Evolutionary conservation across 345 rosid species (phyloP).

Genomic region (Salix dunnii): DNA sequence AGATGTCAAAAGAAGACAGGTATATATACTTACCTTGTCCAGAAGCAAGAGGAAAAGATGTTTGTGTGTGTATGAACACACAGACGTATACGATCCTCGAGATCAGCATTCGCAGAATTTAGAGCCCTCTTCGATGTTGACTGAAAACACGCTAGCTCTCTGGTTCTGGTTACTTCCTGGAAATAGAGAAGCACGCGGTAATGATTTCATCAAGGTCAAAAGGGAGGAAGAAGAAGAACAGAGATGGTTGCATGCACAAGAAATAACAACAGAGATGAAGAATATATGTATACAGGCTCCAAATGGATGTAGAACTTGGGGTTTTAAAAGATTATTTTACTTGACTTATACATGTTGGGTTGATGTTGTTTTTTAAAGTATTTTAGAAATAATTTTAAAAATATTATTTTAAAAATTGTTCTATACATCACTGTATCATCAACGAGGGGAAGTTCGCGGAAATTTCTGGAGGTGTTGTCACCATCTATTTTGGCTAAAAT

Average conservation of each 20-base stretch:
- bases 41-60: background rate
- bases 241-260: background rate
- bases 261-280: background rate
- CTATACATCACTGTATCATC: too few relatives aligned
- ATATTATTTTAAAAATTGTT: too few relatives aligned
- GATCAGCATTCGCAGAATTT: background rate
- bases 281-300: too few relatives aligned
- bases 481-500: too few relatives aligned
- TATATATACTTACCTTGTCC: background rate
- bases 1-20: background rate
- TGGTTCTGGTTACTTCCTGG: background rate
- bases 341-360: too few relatives aligned
- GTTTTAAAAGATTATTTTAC: too few relatives aligned
- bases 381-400: too few relatives aligned
- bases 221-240: background rate
- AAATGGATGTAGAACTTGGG: background rate
- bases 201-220: background rate
- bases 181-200: background rate
- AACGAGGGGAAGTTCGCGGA: too few relatives aligned
- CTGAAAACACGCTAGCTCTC: background rate
- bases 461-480: too few relatives aligned
- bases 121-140: background rate
- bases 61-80: too few relatives aligned
- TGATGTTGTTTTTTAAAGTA: too few relatives aligned
- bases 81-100: background rate